Evolutionary conservation across 73 alveolate species (phyloP).

Genomic region (Paramecium primaurelia): DNA sequence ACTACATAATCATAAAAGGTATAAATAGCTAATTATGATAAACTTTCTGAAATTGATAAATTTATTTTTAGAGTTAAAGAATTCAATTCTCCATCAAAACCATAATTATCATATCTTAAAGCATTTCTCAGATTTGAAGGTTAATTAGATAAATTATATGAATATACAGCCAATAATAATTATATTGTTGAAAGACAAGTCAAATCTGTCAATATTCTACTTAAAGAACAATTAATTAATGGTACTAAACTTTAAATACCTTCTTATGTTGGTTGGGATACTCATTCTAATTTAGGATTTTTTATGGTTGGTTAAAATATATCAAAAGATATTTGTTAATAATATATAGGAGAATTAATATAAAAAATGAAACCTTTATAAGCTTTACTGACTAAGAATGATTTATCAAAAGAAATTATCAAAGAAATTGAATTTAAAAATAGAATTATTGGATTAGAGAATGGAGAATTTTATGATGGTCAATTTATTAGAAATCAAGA

Average conservation of each 20-base stretch:
- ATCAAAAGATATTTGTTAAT: background rate
- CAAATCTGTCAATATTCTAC: background rate
- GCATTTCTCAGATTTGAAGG: slow-evolving; percentile 30
- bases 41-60: background rate
- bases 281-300: background rate
- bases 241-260: background rate
- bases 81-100: background rate
- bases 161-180: background rate
- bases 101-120: background rate
- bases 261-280: background rate
- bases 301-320: background rate
- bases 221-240: background rate
- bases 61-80: background rate
- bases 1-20: background rate
- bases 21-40: background rate
- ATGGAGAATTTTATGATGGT: slow-evolving; percentile 66
- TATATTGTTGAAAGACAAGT: background rate
- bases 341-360: background rate
- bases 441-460: slow-evolving; percentile 50
- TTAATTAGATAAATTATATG: background rate
- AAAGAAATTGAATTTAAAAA: slow-evolving; percentile 20
- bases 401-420: slow-evolving; percentile 14
- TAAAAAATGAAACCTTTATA: background rate
- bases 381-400: background rate
- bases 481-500: slow-evolving; percentile 52